Conservation (phyloP, 148 eudicot genomes). For the Cornus florida region DNA sequence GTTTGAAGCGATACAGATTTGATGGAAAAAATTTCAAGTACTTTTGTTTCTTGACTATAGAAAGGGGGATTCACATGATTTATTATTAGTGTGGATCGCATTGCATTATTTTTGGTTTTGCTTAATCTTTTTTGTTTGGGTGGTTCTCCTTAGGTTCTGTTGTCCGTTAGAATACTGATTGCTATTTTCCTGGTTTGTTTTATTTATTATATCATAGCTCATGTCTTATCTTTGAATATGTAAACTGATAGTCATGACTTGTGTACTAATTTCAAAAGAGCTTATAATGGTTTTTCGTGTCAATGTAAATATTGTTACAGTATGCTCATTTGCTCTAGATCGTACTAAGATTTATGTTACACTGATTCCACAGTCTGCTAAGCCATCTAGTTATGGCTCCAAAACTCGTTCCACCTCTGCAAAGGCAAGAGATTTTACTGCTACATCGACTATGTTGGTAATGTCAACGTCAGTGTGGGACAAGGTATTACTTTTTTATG, state of each 20-base stretch:
- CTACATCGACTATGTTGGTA: slow-evolving; percentile 25
- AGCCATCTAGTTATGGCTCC: slow-evolving; percentile 53
- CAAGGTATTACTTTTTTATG: slow-evolving; percentile 46
- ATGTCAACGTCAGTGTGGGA: slow-evolving; percentile 62
- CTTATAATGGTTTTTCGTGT: background rate
- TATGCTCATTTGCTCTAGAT: background rate
- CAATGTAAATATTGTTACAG: background rate
- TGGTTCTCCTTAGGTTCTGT: background rate
- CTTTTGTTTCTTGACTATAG: background rate
- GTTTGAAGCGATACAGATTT: background rate
- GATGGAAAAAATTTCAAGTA: background rate
- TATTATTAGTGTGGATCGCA: background rate
- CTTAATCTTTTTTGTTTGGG: background rate
- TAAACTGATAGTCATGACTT: background rate
- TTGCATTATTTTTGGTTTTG: background rate
- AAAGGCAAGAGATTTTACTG: slow-evolving; percentile 48
- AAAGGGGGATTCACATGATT: too few relatives aligned
- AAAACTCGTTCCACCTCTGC: slow-evolving; percentile 58
- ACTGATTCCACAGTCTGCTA: slow-evolving; percentile 27
- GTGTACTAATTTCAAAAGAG: background rate
- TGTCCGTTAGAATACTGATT: background rate
- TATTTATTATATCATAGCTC: background rate
- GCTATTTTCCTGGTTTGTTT: background rate
- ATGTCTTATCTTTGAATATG: background rate
- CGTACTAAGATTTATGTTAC: background rate